Evolutionary conservation across 2,329 filamentous ascomycete genomes (phyloP).

Genomic region (Microsporum audouinii): DNA sequence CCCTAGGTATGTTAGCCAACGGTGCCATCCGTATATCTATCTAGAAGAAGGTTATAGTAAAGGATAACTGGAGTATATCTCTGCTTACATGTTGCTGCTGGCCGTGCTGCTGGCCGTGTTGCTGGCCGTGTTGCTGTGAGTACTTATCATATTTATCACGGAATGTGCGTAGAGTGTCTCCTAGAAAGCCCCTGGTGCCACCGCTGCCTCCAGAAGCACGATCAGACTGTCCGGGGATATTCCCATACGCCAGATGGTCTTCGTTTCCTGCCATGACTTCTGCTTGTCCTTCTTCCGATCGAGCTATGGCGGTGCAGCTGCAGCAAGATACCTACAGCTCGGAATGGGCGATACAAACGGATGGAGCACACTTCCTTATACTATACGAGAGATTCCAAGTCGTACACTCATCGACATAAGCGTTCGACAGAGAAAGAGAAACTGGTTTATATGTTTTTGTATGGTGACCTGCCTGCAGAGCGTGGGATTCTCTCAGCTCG

Average conservation of each 20-base stretch:
- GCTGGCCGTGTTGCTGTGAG: constrained; percentile 17
- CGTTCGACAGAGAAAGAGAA: not conserved
- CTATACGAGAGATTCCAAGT: not conserved
- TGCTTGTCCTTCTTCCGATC: not conserved
- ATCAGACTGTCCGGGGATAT: constrained; percentile 33
- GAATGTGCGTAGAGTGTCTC: constrained; percentile 42
- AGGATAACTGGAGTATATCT: not conserved
- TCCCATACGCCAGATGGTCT: constrained; percentile 46
- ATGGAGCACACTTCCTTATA: not conserved
- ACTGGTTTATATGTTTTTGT: not conserved
- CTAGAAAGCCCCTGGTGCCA: constrained; percentile 41
- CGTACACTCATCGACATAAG: not conserved
- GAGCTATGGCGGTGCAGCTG: not conserved
- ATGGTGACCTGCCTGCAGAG: not conserved
- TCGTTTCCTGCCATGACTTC: constrained; percentile 32
- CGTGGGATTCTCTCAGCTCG: not conserved
- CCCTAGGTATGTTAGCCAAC: constrained; percentile 12
- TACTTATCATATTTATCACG: constrained; percentile 33
- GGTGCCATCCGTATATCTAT: not conserved
- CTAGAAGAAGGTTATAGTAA: not conserved
- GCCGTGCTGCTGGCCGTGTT: constrained; percentile 10
- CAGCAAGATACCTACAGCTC: not conserved
- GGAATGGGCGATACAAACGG: not conserved
- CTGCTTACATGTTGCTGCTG: constrained; percentile 4
- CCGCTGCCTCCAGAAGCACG: constrained; percentile 24